Percentiles rank a stretch among this genome's conserved stretches.
Evolutionary conservation across 352 stramenopile genomes (phyloP).

Genomic region (Pythium rishiriense): DNA sequence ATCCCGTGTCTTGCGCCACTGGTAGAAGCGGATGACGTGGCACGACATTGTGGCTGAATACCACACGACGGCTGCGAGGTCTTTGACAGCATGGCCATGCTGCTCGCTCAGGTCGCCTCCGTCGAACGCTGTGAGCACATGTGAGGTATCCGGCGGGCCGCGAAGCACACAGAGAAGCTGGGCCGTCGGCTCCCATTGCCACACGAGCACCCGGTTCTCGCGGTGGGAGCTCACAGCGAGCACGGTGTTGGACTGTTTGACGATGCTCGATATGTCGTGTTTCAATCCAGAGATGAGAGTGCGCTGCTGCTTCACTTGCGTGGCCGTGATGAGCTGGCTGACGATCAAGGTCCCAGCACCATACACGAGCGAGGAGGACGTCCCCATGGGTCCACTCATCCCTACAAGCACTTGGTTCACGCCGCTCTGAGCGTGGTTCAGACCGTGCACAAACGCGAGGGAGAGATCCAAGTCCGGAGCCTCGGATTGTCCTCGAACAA

Average conservation of each 20-base stretch:
- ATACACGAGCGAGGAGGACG: slow-evolving; percentile 33
- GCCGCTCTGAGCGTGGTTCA: slow-evolving; percentile 43
- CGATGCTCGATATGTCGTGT: slow-evolving; percentile 48
- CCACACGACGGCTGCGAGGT: slow-evolving; percentile 60
- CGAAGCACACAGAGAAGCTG: slow-evolving; percentile 18
- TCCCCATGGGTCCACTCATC: slow-evolving; percentile 13
- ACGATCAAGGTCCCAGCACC: slow-evolving; percentile 48
- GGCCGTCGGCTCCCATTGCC: slow-evolving; percentile 25
- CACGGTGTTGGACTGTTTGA: slow-evolving; percentile 44
- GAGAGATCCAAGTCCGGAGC: slow-evolving; percentile 65
- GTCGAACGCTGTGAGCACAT: slow-evolving; percentile 30
- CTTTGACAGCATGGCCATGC: slow-evolving; percentile 5
- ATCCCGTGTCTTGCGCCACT: slow-evolving; percentile 27
- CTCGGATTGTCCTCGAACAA: slow-evolving; percentile 30
- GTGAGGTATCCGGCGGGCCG: slow-evolving; percentile 6
- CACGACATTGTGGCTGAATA: slow-evolving; percentile 17
- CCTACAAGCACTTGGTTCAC: slow-evolving; percentile 50
- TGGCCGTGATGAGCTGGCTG: slow-evolving; percentile 35
- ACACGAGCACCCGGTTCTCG: slow-evolving; percentile 23
- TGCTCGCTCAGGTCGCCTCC: slow-evolving; percentile 15
- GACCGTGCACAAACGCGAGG: slow-evolving; percentile 41
- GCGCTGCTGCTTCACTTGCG: slow-evolving; percentile 32
- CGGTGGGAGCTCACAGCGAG: slow-evolving; percentile 21
- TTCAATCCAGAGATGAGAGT: slow-evolving; percentile 43
- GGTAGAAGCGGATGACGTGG: slow-evolving; percentile 40